Percentiles rank a stretch among this genome's conserved stretches.
Evolutionary conservation across 148 eudicot genomes (phyloP).

Genomic region (Rhododendron vialii): DNA sequence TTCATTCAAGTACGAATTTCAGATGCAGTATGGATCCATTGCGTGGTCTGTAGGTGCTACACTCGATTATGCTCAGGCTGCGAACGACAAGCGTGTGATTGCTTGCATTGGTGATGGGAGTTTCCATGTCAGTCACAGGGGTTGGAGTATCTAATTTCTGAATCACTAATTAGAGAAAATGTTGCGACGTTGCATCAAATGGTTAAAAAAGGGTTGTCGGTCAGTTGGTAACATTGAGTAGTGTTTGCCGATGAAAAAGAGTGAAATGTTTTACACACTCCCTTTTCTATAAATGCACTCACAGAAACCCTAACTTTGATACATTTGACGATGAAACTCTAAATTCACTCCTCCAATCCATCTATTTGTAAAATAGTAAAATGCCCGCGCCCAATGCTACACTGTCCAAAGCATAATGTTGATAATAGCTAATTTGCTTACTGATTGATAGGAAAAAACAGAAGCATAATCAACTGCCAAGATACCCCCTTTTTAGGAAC

Average conservation of each 20-base stretch:
- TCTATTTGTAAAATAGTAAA: not conserved
- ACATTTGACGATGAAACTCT: not conserved
- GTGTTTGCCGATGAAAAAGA: not conserved
- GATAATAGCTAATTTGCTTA: not conserved
- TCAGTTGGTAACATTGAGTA: not conserved
- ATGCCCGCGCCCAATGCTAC: not conserved
- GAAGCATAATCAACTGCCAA: not conserved
- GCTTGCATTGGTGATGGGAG: constrained; percentile 86
- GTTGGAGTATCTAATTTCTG: not conserved
- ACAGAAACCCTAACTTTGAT: not conserved
- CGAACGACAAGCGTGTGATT: constrained; percentile 61
- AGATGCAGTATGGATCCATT: constrained; percentile 84
- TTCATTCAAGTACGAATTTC: constrained; percentile 58
- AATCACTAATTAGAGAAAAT: not conserved
- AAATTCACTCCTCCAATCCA: not conserved
- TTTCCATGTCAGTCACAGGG: constrained; percentile 50
- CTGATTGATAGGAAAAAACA: not conserved
- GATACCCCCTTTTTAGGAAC: not conserved
- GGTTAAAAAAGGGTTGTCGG: not conserved
- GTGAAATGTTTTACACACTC: not conserved
- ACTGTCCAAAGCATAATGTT: not conserved
- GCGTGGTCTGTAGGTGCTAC: constrained; percentile 90
- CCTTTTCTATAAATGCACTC: not conserved
- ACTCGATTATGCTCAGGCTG: constrained; percentile 82
- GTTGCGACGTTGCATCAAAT: not conserved